phyloP scores from a whole-genome alignment of 805 yeast species.

The Lipomyces yamadae region DNA sequence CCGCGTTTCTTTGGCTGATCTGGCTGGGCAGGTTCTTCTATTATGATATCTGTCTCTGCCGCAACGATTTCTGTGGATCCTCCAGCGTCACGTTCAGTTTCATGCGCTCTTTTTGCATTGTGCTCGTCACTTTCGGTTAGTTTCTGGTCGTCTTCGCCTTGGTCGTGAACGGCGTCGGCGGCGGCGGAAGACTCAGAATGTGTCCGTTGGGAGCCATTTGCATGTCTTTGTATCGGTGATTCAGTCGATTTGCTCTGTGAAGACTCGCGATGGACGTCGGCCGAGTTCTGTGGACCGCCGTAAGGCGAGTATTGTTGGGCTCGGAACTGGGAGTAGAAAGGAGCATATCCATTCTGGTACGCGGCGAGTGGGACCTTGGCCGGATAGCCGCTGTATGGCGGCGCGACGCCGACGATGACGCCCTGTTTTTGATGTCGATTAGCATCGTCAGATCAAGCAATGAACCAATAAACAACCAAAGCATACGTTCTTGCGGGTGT shows the following conservation, averaged over 20 bases:
- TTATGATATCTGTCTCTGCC: neutral
- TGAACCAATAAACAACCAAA: neutral
- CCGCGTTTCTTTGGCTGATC: conserved; percentile 1
- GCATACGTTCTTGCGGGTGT: neutral
- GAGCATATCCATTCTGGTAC: conserved; percentile 21
- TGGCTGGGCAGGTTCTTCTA: conserved; percentile 1
- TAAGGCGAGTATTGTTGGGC: conserved; percentile 7
- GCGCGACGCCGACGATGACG: conserved; percentile 16
- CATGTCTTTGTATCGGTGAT: neutral
- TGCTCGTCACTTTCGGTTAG: neutral
- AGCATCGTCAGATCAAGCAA: too few relatives aligned
- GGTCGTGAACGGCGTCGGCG: too few relatives aligned
- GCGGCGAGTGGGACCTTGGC: conserved; percentile 26
- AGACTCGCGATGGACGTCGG: neutral
- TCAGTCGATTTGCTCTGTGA: neutral
- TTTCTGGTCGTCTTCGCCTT: neutral
- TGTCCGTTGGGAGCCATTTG: conserved; percentile 1
- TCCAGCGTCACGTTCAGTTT: neutral
- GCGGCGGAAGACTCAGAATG: neutral
- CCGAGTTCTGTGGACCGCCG: neutral
- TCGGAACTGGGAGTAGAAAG: conserved; percentile 22
- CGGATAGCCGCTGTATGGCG: conserved; percentile 17
- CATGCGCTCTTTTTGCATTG: neutral
- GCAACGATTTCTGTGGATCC: neutral
- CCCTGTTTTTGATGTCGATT: neutral